Base-by-base conservation (phyloP, 306 rosid genomes). In the Sphenostylis stenocarpa region DNA sequence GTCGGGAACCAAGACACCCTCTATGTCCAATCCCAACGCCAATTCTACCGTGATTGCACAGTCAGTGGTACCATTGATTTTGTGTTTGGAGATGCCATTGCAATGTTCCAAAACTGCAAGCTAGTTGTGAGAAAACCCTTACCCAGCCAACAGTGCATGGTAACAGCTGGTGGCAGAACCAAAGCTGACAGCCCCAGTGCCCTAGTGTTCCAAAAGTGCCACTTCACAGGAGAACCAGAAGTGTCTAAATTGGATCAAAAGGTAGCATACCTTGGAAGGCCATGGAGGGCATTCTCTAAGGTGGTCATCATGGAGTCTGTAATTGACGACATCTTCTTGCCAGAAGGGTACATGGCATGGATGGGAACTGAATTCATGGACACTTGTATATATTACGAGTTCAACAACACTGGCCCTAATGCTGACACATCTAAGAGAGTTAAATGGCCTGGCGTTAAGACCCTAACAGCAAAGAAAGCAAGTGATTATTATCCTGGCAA, bases 301-400 rank as follows among this genome's bases (percentile, higher is more conserved):
- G 87, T 94, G 0, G 78, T 94, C 7, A 67, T 94, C 48, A 82
- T 94, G 86, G 85, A 90, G 1, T 77, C 88, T 0, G 24, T 8
- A 0, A 90, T 94, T 12, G 91, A 86, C 6, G 85, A 61, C 1
- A 19, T 87, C 0, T 90, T 84, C 17, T 26, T 48, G 0, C 85
- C 88, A 0, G 82, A 87, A 44, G 98, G 96, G 1, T 94, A 91
- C 82, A 16, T 84, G 43, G 80, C 88, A 3, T 94, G 91, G 89
- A 55, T 21, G 6, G 96, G 93, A 0, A 3, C 2, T 0, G 66
- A n/a, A 0, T 73, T 16, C 14, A 51, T 70, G 4, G 60, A 86
- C 0, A 86, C 94, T 0, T 85, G 91, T 74, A 84, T 72, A 34
- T 89, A 69, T 26, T 38, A 68, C 0, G 97, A 94, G 91, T 74